These are phyloP conservation scores for Alternaria triticimaculans DNA, from an alignment of 2,329 filamentous ascomycete genomes.

Conservation along the genomic window DNA sequence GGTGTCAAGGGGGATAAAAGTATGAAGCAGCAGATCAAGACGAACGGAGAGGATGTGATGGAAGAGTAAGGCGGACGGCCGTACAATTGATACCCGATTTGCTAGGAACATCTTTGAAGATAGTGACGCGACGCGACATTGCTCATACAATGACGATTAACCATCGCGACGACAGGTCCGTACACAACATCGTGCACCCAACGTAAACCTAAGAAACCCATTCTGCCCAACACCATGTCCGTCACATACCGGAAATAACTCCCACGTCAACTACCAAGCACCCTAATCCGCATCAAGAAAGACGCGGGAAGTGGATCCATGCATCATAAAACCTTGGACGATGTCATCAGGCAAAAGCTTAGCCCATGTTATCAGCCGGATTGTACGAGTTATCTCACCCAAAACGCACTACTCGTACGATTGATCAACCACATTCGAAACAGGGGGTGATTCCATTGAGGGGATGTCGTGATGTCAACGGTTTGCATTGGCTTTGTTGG, in stretches of 20 bases:
- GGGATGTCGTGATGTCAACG: not conserved
- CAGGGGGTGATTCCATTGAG: not conserved
- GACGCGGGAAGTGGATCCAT: not conserved
- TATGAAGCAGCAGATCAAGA: not conserved
- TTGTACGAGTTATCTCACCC: not conserved
- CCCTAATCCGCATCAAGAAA: not conserved
- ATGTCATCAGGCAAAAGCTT: slow-evolving; percentile 14
- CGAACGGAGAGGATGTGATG: not conserved
- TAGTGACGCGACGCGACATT: not conserved
- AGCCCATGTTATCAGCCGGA: not conserved
- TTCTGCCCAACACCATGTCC: not conserved
- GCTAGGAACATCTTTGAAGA: not conserved
- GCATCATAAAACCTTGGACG: slow-evolving; percentile 5
- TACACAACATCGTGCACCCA: not conserved
- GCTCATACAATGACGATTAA: not conserved
- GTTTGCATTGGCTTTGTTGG: not conserved
- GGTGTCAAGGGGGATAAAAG: slow-evolving; percentile 1
- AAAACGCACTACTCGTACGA: not conserved
- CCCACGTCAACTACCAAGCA: not conserved
- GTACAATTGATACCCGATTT: slow-evolving; percentile 5
- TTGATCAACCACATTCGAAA: not conserved
- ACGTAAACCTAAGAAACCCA: not conserved
- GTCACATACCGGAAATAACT: not conserved
- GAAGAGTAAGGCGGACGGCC: not conserved
- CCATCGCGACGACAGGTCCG: not conserved